A percentile compares a stretch with the other conserved stretches of the same genome.
These are phyloP conservation scores for Metschnikowia lochheadii DNA, from an alignment of 805 yeast genomes.

Conservation along the genomic window DNA sequence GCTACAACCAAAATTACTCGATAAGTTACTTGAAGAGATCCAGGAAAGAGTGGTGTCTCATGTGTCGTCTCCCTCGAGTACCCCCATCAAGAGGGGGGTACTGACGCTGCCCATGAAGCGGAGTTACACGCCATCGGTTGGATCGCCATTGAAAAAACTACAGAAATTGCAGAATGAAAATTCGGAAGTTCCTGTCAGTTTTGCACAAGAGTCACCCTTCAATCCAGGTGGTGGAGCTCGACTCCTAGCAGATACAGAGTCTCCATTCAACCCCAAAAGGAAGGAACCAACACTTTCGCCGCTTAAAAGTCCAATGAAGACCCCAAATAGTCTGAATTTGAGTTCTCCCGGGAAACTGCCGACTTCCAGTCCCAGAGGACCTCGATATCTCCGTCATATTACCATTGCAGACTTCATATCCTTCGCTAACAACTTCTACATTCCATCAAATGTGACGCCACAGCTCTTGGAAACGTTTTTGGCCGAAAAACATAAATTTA, in stretches of 20 bases:
- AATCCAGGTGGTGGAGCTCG: not conserved
- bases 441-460: conserved; percentile 51
- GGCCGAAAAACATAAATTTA: conserved; percentile 47
- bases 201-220: conserved; percentile 12
- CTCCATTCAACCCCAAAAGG: conserved; percentile 12
- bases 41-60: conserved; percentile 35
- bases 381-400: conserved; percentile 19
- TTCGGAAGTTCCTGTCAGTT: not conserved
- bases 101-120: conserved; percentile 15
- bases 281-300: not conserved
- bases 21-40: conserved; percentile 44
- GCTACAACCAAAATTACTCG: conserved; percentile 44
- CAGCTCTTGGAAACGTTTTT: conserved; percentile 48
- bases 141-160: conserved; percentile 37
- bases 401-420: conserved; percentile 35
- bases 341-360: conserved; percentile 10
- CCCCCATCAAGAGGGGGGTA: conserved; percentile 13
- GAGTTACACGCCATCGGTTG: conserved; percentile 28
- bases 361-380: not conserved
- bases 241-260: conserved; percentile 7
- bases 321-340: conserved; percentile 8
- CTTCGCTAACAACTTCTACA: conserved; percentile 60
- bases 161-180: conserved; percentile 21
- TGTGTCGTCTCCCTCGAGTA: conserved; percentile 19
- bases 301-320: conserved; percentile 21